Conservation (phyloP, 2,329 filamentous ascomycete species). For the Gyromitra esculenta region DNA sequence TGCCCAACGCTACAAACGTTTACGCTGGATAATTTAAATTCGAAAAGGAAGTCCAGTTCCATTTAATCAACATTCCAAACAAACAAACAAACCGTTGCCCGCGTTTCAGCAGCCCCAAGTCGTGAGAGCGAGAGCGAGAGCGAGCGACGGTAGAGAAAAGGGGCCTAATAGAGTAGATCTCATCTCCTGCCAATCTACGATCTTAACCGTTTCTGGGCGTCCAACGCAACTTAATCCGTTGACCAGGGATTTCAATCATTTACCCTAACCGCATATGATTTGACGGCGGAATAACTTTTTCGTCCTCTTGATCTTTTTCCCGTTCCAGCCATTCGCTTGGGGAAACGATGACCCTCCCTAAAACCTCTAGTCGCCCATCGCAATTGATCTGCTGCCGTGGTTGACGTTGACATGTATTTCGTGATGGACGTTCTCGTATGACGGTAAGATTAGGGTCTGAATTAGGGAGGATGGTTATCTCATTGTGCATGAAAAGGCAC, state of each 20-base stretch:
- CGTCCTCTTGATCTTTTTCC: conserved; percentile 13
- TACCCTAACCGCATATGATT: conserved; percentile 30
- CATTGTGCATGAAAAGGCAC: conserved; percentile 16
- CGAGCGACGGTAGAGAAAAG: conserved; percentile 12
- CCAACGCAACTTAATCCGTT: conserved; percentile 23
- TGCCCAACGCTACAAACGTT: neutral
- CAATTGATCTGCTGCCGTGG: conserved; percentile 6
- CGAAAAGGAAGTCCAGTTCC: conserved; percentile 13
- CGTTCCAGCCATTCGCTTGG: conserved; percentile 7
- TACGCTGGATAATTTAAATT: neutral
- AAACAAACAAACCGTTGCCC: neutral
- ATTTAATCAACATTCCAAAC: neutral
- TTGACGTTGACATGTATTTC: conserved; percentile 10
- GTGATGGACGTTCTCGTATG: conserved; percentile 3
- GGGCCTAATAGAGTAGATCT: conserved; percentile 41
- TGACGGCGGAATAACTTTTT: conserved; percentile 27
- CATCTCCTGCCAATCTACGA: conserved; percentile 18
- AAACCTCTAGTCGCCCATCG: conserved; percentile 11
- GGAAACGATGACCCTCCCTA: conserved; percentile 2
- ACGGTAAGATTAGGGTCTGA: conserved; percentile 12
- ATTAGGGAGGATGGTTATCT: conserved; percentile 19
- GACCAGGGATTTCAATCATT: conserved; percentile 30
- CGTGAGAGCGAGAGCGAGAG: conserved; percentile 2
- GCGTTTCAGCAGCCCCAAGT: neutral
- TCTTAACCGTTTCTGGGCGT: conserved; percentile 18